Base-by-base conservation (phyloP, 768 basidiomycete genomes). In the Boletus pseudo-olivaceus region DNA sequence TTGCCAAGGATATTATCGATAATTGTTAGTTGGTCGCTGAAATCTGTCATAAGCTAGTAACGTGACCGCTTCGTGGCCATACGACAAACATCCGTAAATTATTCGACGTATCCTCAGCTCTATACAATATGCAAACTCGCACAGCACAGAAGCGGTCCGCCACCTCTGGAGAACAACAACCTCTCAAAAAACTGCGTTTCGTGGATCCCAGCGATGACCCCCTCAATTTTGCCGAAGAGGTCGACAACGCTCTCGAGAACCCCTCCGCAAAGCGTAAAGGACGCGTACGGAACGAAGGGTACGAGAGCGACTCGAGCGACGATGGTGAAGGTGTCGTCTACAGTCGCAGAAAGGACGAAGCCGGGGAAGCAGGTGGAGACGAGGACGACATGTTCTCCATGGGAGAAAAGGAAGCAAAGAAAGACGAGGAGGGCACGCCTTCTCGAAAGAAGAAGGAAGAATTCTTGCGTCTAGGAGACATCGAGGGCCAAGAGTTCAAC, bases 401-500 rank as follows among this genome's bases (percentile, higher is more conserved):
- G 56, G 84, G 73, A 4, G 82, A 84, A 55, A 82, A 82, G 59
- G 80, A 80, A 44, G 79, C 82, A 40, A 79, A 79, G 61, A 73
- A 72, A 35, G 70, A 72, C 40, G 64, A 74, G 19, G 74, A 77
- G 11, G 75, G 72, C n/a, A 61, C 60, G 33, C 58, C 59, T 50
- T 81, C 78, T 72, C 83, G 72, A 66, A 78, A 84, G 72, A 82
- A 83, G 71, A 81, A 83, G 65, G 81, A 84, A 58, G 83, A 84
- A 65, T 97, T 80, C 68, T 74, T 99, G 70, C 80, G 90, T 46
- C 75, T 98, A 17, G 92, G 92, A 7, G 96, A 99, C 67, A 96
- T 98, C 63, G 95, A 98, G 70, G 97, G 97, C 0, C 97, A 99
- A 68, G 95, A 94, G 67, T 98, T 99, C 26, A 62, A 70, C 55